Evolutionary conservation across 169 alveolate species (phyloP).

Genomic region (Cardiosporidium cionae): DNA sequence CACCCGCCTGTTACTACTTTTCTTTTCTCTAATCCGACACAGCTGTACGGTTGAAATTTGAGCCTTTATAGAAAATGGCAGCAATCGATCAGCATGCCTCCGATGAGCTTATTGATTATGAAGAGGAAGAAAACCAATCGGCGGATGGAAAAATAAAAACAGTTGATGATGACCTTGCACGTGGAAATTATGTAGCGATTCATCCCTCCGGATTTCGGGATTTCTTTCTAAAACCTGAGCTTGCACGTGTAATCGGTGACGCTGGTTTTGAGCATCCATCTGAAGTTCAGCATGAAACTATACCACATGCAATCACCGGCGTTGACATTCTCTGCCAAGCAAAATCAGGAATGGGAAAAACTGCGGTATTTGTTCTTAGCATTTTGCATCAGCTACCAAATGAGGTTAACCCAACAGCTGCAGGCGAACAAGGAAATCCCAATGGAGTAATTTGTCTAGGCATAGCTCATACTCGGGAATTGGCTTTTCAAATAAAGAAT

Average conservation of each 20-base stretch:
- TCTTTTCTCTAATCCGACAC: too few species aligned
- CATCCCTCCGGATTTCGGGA: conserved; percentile 66
- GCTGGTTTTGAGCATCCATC: conserved; percentile 99
- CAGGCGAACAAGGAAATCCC: conserved; percentile 38
- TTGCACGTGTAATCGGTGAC: conserved; percentile 89
- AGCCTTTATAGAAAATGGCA: too few species aligned
- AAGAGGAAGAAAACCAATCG: conserved; percentile 31
- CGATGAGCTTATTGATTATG: conserved; percentile 39
- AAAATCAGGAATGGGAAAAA: conserved; percentile 99
- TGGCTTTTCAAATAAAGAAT: conserved; percentile 97
- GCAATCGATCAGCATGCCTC: conserved; percentile 39
- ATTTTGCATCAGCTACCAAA: conserved; percentile 85
- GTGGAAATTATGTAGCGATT: conserved; percentile 41
- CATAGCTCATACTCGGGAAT: conserved; percentile 97
- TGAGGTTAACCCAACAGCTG: conserved; percentile 27
- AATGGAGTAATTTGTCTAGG: conserved; percentile 74
- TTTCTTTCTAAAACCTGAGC: conserved; percentile 91
- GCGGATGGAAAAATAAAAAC: conserved; percentile 23
- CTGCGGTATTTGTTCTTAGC: conserved; percentile 99
- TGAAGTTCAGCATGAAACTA: conserved; percentile 98
- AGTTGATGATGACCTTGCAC: conserved; percentile 35
- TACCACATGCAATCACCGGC: conserved; percentile 97
- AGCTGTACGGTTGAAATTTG: too few species aligned
- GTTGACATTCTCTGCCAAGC: conserved; percentile 98
- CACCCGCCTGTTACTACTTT: too few species aligned